Conservation (phyloP, 2,329 filamentous ascomycete genomes). For the Coniochaeta ligniaria region DNA sequence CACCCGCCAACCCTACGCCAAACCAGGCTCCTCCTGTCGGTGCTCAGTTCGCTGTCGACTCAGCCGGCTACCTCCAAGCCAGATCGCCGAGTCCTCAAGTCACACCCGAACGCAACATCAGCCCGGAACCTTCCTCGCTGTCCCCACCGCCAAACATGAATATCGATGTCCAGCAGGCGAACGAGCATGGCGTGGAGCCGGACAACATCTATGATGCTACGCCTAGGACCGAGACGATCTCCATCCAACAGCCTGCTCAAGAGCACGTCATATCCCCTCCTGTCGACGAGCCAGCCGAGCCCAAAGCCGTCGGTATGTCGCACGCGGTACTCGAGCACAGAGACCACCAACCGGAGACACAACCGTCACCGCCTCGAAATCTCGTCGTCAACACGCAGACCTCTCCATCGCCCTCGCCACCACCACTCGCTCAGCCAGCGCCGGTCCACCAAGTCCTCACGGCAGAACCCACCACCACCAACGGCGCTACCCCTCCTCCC, state of each 20-base stretch:
- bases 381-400: neutral
- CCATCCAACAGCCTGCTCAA: neutral
- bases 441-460: neutral
- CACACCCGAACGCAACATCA: slow-evolving; percentile 11
- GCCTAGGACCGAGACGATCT: slow-evolving; percentile 11
- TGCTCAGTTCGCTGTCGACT: neutral
- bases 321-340: slow-evolving; percentile 4
- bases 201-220: slow-evolving; percentile 28
- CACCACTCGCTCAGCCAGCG: neutral
- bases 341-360: neutral
- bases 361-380: neutral
- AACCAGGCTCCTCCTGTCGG: neutral
- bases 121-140: slow-evolving; percentile 11
- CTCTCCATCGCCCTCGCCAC: neutral
- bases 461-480: slow-evolving; percentile 5
- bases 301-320: slow-evolving; percentile 9
- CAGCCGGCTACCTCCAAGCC: neutral
- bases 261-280: neutral
- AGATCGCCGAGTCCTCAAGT: slow-evolving; percentile 10
- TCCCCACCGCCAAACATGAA: neutral
- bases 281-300: slow-evolving; percentile 3
- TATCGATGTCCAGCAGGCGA: slow-evolving; percentile 7
- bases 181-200: slow-evolving; percentile 10
- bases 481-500: slow-evolving; percentile 4
- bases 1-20: neutral